Conservation (phyloP, 768 basidiomycete species). For the Suillus variegatus region DNA sequence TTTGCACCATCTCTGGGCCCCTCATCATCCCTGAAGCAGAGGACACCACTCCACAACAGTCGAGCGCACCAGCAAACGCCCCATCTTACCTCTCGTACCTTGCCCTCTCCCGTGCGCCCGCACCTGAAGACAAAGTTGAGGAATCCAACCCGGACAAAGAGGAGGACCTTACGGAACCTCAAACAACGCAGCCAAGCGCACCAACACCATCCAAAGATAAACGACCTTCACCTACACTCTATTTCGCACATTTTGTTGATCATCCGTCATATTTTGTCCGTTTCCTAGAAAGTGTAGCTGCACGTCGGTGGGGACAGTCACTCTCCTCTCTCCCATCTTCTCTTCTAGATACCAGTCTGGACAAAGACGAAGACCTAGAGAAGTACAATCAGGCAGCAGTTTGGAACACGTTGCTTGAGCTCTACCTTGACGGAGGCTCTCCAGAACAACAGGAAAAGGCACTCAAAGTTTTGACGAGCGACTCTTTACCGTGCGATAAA, state of each 20-base stretch:
- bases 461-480: conserved; percentile 63
- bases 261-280: conserved; percentile 80
- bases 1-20: conserved; percentile 72
- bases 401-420: conserved; percentile 94
- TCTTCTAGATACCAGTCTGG: conserved; percentile 12
- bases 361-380: conserved; percentile 51
- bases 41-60: conserved; percentile 30
- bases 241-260: conserved; percentile 94
- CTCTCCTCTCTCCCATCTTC: conserved; percentile 41
- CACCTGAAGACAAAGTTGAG: conserved; percentile 19
- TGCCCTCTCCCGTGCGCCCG: conserved; percentile 62
- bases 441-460: conserved; percentile 55
- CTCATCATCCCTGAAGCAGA: conserved; percentile 46
- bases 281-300: conserved; percentile 88
- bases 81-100: conserved; percentile 83
- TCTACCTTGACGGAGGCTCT: conserved; percentile 65
- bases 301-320: conserved; percentile 76
- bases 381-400: conserved; percentile 76
- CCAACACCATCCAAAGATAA: conserved; percentile 31
- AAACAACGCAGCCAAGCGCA: conserved; percentile 26
- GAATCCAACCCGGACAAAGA: conserved; percentile 15
- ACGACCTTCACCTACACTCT: conserved; percentile 78
- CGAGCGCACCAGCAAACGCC: conserved; percentile 26
- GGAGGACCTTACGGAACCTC: conserved; percentile 19
- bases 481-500: conserved; percentile 73